These are phyloP conservation scores for Scheffersomyces spartinae DNA, from an alignment of 805 yeast genomes.

Conservation along the genomic window DNA sequence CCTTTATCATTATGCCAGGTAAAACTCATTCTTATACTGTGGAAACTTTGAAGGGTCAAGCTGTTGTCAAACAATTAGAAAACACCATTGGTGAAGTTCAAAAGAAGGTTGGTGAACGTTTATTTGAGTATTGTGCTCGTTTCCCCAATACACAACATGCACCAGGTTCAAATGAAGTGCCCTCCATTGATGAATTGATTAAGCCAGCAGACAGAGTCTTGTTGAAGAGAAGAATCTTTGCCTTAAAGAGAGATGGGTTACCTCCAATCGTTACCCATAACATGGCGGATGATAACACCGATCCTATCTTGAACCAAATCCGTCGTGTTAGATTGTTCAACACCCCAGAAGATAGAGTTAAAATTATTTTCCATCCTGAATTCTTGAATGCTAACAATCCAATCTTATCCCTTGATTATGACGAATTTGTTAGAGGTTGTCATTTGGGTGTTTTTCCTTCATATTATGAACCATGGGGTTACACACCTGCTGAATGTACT, in stretches of 20 bases:
- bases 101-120: conserved; percentile 69
- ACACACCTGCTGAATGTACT: conserved; percentile 98
- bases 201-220: conserved; percentile 81
- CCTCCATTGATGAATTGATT: conserved; percentile 73
- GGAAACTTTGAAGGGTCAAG: conserved; percentile 92
- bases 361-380: conserved; percentile 95
- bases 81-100: conserved; percentile 83
- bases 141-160: conserved; percentile 32
- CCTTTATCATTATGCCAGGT: conserved; percentile 97
- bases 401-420: conserved; percentile 84
- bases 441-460: conserved; percentile 98
- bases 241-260: conserved; percentile 75
- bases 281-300: conserved; percentile 85
- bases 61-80: conserved; percentile 86
- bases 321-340: conserved; percentile 88
- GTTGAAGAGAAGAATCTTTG: conserved; percentile 85
- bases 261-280: conserved; percentile 97
- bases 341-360: conserved; percentile 81
- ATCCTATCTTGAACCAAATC: conserved; percentile 85
- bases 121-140: conserved; percentile 84
- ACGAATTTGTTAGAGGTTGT: conserved; percentile 96
- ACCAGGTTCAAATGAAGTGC: conserved; percentile 47
- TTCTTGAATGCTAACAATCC: conserved; percentile 93
- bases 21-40: conserved; percentile 88
- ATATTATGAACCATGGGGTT: conserved; percentile 99